phyloP scores from a whole-genome alignment of 225 moss, liverwort and hornwort species.

The Straminergon stramineum region DNA sequence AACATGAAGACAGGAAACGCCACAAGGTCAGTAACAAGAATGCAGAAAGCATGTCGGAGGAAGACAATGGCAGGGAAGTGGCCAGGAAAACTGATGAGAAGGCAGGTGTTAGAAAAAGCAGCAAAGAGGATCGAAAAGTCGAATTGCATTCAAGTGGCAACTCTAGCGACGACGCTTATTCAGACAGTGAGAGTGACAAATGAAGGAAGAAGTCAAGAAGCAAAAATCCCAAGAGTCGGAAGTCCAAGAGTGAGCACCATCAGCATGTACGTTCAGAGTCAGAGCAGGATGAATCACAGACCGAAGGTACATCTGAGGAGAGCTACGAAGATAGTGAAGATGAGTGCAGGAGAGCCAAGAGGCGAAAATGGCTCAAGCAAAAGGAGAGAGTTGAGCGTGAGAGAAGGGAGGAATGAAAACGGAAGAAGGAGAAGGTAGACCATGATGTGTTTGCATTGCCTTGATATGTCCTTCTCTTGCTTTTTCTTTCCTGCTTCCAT shows the following conservation, averaged over 20 bases:
- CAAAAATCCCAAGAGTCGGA: constrained; percentile 10
- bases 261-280: constrained; percentile 15
- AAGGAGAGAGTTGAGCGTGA: constrained; percentile 31
- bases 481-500: not conserved
- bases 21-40: not conserved
- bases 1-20: not conserved
- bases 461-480: not conserved
- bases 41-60: not conserved
- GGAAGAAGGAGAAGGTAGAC: constrained; percentile 45
- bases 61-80: not conserved
- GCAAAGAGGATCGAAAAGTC: constrained; percentile 5
- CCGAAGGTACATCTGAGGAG: constrained; percentile 20
- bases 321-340: constrained; percentile 35
- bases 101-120: not conserved
- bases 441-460: not conserved
- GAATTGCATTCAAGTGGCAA: constrained; percentile 13
- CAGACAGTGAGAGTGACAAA: constrained; percentile 13
- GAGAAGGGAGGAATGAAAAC: constrained; percentile 20
- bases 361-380: constrained; percentile 29
- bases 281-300: constrained; percentile 15
- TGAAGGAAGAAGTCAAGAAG: constrained; percentile 8
- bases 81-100: not conserved
- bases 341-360: constrained; percentile 28
- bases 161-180: constrained; percentile 10
- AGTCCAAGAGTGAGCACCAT: constrained; percentile 23